Base-by-base conservation (phyloP, 805 yeast genomes). In the Ogataea chonburiensis region DNA sequence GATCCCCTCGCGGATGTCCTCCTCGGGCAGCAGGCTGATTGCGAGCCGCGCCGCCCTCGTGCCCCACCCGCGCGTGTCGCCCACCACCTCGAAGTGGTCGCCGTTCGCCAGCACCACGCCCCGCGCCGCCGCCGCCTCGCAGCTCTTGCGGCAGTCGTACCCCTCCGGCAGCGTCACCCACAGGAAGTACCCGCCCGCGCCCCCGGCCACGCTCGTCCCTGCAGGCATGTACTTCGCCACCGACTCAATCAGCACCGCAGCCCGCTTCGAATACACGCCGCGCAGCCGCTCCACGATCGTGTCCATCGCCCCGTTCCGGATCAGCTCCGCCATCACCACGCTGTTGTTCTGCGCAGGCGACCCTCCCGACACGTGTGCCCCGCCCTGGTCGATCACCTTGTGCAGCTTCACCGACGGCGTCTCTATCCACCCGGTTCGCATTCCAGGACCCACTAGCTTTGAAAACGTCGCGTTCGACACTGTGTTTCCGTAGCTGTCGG, bases 381-480 rank as follows among this genome's bases (percentile, higher is more conserved):
- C 95, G 20, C 87, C 82, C 40, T 69, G 70, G 5, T 81, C 70
- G 27, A 87, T 58, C 47, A 80, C 83, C 24, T 45, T 45, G 0
- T 77, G 82, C 35, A 87, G 64, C 18, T 66, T 62, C 0, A 66
- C 60, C 4, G 79, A 73, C 1, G 79, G 73, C 4, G 84, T 67
- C 49, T 85, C 94, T 47, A 84, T 93, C 79, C 89, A 87, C 1
- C 96, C 96, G 18, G 79, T 77, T 45, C 96, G 66, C 25, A 86
- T 58, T 0, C 96, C 96, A 0, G 95, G 94, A 1, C 95, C 94
- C 21, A 84, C 66, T 10, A 84, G 46, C 53, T 86, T 86, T 12
- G 93, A 83, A 43, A 84, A 83, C 0, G 91, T 78, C 14, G 81
- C 75, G 60, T 86, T 86, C 14, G 91, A 81, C 9, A 87, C 59